Percentiles rank a stretch among this genome's conserved stretches.
phyloP scores from a whole-genome alignment of 805 yeast genomes.

The Dipodascus albidus region DNA sequence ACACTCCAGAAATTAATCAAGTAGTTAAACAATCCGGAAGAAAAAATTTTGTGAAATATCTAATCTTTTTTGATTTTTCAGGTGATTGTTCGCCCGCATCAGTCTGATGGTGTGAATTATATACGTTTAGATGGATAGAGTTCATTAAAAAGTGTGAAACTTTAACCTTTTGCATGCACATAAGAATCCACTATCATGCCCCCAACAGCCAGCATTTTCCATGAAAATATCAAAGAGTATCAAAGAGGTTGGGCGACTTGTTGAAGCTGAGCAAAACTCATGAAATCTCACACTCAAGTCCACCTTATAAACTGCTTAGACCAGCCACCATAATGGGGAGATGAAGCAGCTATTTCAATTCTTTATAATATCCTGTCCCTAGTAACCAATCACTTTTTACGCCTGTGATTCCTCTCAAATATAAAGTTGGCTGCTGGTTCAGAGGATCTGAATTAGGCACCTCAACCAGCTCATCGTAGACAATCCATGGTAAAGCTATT shows the following conservation, averaged over 20 bases:
- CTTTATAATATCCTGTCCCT: not conserved
- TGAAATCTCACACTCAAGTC: no score
- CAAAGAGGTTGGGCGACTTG: not conserved
- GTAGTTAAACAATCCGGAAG: not conserved
- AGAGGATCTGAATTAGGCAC: not conserved
- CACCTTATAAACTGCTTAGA: not conserved
- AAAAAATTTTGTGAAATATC: no score
- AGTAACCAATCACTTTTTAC: not conserved
- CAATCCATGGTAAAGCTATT: conserved; percentile 4
- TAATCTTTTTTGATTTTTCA: no score
- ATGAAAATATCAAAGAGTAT: not conserved
- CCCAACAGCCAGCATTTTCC: not conserved
- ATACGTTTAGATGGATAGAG: not conserved
- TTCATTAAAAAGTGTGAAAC: not conserved
- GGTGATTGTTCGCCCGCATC: no score
- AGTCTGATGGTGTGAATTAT: not conserved
- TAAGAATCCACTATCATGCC: not conserved
- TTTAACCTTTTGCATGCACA: not conserved
- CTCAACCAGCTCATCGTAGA: conserved; percentile 4
- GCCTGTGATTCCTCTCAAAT: not conserved
- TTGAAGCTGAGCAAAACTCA: not conserved
- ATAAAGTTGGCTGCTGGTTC: not conserved
- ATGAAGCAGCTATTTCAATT: not conserved
- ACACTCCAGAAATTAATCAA: no score
- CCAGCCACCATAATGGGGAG: not conserved